These are phyloP conservation scores for Aegilops tauschii DNA, from an alignment of 176 grass and related monocot species.

Conservation along the genomic window DNA sequence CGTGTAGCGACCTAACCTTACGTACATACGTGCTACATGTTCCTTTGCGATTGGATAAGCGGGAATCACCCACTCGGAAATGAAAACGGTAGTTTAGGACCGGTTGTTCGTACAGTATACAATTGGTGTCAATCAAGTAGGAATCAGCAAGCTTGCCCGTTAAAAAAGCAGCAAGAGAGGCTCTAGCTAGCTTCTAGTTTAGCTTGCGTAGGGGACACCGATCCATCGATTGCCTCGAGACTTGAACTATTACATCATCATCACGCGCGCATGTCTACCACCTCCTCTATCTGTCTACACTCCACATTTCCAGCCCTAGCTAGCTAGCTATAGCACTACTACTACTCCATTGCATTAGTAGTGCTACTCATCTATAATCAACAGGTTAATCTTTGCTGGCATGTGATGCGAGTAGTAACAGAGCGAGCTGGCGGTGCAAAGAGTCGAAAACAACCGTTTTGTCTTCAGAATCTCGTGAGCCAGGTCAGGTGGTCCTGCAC, in stretches of 20 bases:
- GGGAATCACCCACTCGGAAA: conserved; percentile 10
- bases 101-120: not conserved
- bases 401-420: too few relatives aligned
- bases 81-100: not conserved
- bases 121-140: not conserved
- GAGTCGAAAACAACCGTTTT: too few relatives aligned
- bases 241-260: conserved; percentile 24
- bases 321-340: not conserved
- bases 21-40: not conserved
- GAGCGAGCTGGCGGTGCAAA: too few relatives aligned
- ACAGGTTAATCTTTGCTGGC: not conserved
- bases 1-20: not conserved
- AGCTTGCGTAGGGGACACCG: conserved; percentile 9
- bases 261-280: not conserved
- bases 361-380: not conserved
- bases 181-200: not conserved
- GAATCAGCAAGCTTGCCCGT: not conserved
- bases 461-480: too few relatives aligned
- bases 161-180: not conserved
- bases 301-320: not conserved
- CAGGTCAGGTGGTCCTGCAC: too few relatives aligned
- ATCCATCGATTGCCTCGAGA: conserved; percentile 31
- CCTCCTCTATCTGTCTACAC: not conserved
- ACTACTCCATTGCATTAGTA: not conserved
- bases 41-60: conserved; percentile 1